Base-by-base conservation (phyloP, 2,329 filamentous ascomycete species). In the Cadophora malorum region DNA sequence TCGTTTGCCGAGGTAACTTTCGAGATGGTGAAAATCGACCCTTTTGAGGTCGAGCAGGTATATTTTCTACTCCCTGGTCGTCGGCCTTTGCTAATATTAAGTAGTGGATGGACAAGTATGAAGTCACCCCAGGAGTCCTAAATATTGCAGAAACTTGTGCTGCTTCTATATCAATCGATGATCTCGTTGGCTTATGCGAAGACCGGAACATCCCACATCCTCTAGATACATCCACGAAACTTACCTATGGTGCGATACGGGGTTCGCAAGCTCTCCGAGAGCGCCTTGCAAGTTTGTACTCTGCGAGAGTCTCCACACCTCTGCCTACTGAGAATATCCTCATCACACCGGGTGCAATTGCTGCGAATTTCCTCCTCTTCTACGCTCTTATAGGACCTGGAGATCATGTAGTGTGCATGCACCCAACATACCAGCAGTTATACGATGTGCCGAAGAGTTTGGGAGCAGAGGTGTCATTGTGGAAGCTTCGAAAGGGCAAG, bases 351-450 rank as follows among this genome's bases (percentile, higher is more conserved):
- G 94, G 94, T 10, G 93, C 92, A 16, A 96, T 96, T 62, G 85
- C 88, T 6, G 93, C 93, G n/a, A 97, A 97, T 76, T 92, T 93
- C 73, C 80, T 96, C n/a, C 81, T 89, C 2, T 85, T 96, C 8
- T 94, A 94, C 78, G 83, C 90, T 0, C 82, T 96, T 7, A 77
- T 96, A 1, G 86, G 87, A 0, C 86, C 88, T 0, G 91, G 89
- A 0, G 92, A 97, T 76, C 93, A 97, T 83, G 91, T 95, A 58
- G 86, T 97, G 67, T 96, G 92, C 75, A 91, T 96, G 67, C 92
- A 94, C 76, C 93, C 94, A 14, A 95, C 92, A 0, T 96, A 96
- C 75, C 92, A 96, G 78, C 92, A 96, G 74, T 84, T 97, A 1
- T 96, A 95, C 76, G 83, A 88, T 10, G 86, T 96, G 0, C 92